Conservation (phyloP, 2,329 filamentous ascomycete genomes). For the Aureobasidium sp. region DNA sequence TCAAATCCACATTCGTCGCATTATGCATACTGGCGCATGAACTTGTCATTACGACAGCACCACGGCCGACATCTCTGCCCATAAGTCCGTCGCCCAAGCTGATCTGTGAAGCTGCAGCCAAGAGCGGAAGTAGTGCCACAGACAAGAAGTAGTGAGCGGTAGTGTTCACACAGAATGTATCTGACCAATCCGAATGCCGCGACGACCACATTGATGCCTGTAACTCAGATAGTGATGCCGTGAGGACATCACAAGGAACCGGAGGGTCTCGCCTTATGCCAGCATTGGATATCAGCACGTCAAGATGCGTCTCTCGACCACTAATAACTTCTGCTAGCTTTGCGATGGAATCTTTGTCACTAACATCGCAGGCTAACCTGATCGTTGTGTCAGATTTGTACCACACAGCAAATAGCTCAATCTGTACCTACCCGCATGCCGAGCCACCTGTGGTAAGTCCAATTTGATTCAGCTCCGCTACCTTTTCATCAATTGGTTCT, state of each 20-base stretch:
- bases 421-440: constrained; percentile 11
- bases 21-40: constrained; percentile 49
- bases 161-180: constrained; percentile 43
- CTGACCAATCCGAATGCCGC: constrained; percentile 36
- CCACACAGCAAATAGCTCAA: neutral
- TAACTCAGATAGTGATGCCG: constrained; percentile 36
- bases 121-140: constrained; percentile 40
- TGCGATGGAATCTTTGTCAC: constrained; percentile 36
- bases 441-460: constrained; percentile 32
- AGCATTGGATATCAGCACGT: constrained; percentile 45
- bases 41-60: constrained; percentile 43
- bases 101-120: constrained; percentile 34
- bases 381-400: neutral
- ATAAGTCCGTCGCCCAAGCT: constrained; percentile 23
- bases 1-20: constrained; percentile 46
- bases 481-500: constrained; percentile 35
- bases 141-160: constrained; percentile 46
- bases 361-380: constrained; percentile 33
- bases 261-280: constrained; percentile 42
- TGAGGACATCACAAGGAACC: constrained; percentile 38
- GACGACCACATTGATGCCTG: constrained; percentile 44
- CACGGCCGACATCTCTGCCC: constrained; percentile 36
- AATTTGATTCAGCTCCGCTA: constrained; percentile 34
- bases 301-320: constrained; percentile 35
- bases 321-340: constrained; percentile 28